Conservation (phyloP, 2,329 filamentous ascomycete genomes). For the Arthrinium puccinioides region DNA sequence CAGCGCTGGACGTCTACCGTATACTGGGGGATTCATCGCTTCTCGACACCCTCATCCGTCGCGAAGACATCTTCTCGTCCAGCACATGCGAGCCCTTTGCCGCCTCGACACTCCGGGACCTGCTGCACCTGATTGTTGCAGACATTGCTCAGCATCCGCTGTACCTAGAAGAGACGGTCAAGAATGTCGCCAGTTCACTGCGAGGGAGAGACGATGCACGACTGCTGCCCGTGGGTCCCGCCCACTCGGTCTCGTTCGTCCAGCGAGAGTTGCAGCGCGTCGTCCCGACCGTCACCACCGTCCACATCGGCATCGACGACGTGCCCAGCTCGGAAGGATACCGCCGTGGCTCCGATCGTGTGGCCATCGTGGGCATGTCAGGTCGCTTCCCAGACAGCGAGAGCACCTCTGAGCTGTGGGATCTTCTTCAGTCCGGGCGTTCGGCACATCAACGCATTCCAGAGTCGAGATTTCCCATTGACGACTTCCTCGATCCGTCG, state of each 20-base stretch:
- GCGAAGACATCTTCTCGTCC: not conserved
- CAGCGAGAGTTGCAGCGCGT: constrained; percentile 7
- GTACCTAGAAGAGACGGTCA: not conserved
- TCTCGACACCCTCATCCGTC: not conserved
- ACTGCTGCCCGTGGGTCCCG: constrained; percentile 7
- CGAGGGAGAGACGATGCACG: not conserved
- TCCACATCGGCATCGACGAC: not conserved
- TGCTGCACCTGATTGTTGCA: not conserved
- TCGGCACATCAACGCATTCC: constrained; percentile 16
- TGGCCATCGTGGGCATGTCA: constrained; percentile 29
- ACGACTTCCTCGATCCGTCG: not conserved
- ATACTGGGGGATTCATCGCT: not conserved
- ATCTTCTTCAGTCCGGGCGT: constrained; percentile 18
- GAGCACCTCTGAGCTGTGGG: constrained; percentile 23
- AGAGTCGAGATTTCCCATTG: not conserved
- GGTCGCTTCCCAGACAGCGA: constrained; percentile 24
- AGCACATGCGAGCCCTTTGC: not conserved
- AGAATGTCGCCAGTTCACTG: not conserved
- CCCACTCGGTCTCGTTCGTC: constrained; percentile 10
- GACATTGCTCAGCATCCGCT: not conserved
- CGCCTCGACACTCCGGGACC: not conserved
- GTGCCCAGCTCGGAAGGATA: constrained; percentile 5
- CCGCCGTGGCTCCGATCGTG: constrained; percentile 12
- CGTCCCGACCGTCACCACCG: constrained; percentile 1
- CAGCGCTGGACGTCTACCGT: not conserved